Conservation (phyloP, 2,329 filamentous ascomycete species). For the Ascomycota sp. region DNA sequence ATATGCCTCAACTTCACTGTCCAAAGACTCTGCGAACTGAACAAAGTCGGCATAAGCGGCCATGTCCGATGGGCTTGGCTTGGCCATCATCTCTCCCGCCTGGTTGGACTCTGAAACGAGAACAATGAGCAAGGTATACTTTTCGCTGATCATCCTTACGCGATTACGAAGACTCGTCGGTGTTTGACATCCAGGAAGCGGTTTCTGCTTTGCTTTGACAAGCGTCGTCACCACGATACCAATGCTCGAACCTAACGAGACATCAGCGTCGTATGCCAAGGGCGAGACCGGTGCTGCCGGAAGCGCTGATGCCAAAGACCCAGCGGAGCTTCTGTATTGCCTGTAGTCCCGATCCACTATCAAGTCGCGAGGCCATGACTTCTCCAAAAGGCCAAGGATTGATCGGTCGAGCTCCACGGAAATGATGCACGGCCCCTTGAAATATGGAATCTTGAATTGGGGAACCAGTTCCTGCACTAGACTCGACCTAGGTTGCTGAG, state of each 20-base stretch:
- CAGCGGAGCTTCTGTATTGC: not conserved
- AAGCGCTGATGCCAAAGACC: constrained; percentile 1
- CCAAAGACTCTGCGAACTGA: constrained; percentile 22
- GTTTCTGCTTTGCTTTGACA: constrained; percentile 50
- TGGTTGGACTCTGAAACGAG: constrained; percentile 38
- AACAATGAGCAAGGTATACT: constrained; percentile 49
- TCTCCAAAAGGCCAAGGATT: not conserved
- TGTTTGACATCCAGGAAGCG: constrained; percentile 31
- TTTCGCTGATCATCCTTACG: constrained; percentile 27
- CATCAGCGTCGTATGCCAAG: constrained; percentile 42
- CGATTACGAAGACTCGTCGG: constrained; percentile 30
- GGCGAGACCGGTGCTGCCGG: constrained; percentile 12
- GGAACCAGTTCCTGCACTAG: not conserved
- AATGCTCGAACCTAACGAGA: constrained; percentile 47
- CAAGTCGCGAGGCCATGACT: not conserved
- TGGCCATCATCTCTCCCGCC: constrained; percentile 18
- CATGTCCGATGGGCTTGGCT: constrained; percentile 19
- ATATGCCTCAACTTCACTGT: constrained; percentile 17
- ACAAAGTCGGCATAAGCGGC: constrained; percentile 27
- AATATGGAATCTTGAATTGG: not conserved
- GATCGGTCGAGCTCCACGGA: not conserved
- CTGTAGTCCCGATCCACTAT: not conserved
- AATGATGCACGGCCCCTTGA: not conserved
- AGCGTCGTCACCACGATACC: constrained; percentile 54
- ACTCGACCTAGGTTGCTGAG: too few relatives aligned